Conservation (phyloP, 2,329 filamentous ascomycete species). For the Emergomyces pasteurianus region DNA sequence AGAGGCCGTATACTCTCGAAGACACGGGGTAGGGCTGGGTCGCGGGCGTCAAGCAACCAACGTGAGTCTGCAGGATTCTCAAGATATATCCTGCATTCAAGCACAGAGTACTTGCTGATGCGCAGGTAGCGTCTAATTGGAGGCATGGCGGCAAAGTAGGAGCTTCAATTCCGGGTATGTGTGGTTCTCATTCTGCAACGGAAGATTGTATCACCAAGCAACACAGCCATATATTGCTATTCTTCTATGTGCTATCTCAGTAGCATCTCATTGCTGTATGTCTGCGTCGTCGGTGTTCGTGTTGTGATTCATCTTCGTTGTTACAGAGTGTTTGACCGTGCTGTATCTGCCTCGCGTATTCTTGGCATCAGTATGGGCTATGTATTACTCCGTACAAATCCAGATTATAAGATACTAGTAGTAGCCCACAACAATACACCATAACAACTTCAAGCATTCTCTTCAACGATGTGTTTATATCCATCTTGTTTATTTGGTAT, state of each 20-base stretch:
- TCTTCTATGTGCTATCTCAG: background rate
- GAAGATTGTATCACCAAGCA: background rate
- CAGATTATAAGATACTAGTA: too few relatives aligned
- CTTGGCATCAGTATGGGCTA: too few relatives aligned
- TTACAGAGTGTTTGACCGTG: background rate
- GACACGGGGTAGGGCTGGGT: constrained; percentile 67
- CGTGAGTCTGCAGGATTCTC: constrained; percentile 75
- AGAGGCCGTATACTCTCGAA: constrained; percentile 75
- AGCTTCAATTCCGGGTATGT: background rate
- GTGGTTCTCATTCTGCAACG: background rate
- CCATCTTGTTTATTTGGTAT: too few relatives aligned
- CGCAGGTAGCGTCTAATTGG: constrained; percentile 80
- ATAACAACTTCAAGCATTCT: too few relatives aligned
- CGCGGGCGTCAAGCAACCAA: constrained; percentile 70
- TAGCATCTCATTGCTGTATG: background rate
- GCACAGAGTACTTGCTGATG: constrained; percentile 82
- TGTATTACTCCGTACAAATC: too few relatives aligned
- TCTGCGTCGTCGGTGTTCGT: background rate
- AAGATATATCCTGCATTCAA: constrained; percentile 95
- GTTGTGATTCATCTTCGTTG: background rate
- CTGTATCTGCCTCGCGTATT: too few relatives aligned
- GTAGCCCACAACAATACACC: too few relatives aligned
- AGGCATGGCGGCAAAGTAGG: constrained; percentile 49
- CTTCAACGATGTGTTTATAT: too few relatives aligned
- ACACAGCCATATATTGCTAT: background rate